Evolutionary conservation across 306 rosid genomes (phyloP).

Genomic region (Cotoneaster glaucophyllus): DNA sequence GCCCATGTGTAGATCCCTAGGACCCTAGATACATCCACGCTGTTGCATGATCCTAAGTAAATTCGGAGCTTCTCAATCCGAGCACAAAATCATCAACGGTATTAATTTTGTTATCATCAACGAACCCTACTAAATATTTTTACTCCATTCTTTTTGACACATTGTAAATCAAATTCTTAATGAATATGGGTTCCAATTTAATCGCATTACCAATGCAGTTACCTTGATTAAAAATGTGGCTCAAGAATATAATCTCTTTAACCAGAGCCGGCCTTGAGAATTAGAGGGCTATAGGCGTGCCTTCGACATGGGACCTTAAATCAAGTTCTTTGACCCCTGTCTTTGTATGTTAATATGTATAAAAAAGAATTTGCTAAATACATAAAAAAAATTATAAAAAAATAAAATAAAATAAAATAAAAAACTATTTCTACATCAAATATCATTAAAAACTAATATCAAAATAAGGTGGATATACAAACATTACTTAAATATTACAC

Average conservation of each 20-base stretch:
- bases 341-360: too few relatives aligned
- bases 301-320: too few relatives aligned
- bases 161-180: background rate
- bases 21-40: background rate
- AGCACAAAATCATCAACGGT: background rate
- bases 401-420: too few relatives aligned
- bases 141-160: background rate
- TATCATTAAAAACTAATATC: too few relatives aligned
- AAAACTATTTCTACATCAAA: too few relatives aligned
- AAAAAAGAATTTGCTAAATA: too few relatives aligned
- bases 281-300: too few relatives aligned
- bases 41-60: background rate
- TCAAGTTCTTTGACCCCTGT: too few relatives aligned
- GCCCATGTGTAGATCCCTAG: background rate
- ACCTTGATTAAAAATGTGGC: background rate
- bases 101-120: background rate
- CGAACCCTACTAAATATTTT: background rate
- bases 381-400: too few relatives aligned
- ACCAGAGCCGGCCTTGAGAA: background rate
- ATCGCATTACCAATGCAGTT: background rate
- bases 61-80: background rate
- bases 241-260: background rate
- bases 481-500: too few relatives aligned
- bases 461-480: too few relatives aligned
- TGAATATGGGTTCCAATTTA: background rate